These are phyloP conservation scores for Stentor roeselii DNA, from an alignment of 73 alveolate genomes.

Conservation along the genomic window DNA sequence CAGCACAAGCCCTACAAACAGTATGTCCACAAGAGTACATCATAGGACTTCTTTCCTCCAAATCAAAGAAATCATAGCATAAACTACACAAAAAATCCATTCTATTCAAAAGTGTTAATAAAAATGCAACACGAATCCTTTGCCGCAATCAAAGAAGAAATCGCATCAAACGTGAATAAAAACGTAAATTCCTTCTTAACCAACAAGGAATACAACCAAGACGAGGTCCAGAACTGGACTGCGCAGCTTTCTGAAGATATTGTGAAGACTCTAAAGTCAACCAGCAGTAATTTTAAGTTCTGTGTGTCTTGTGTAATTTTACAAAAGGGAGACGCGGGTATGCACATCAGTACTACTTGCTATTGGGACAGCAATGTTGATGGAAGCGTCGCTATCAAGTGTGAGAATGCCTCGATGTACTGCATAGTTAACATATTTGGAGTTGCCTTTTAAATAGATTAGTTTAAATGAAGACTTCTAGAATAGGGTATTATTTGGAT, in stretches of 20 bases:
- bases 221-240: constrained; percentile 72
- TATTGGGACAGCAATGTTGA: constrained; percentile 67
- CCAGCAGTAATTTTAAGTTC: constrained; percentile 60
- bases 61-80: background rate
- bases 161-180: constrained; percentile 37
- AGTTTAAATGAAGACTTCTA: too few relatives aligned
- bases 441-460: constrained; percentile 60
- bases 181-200: constrained; percentile 45
- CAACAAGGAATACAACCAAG: constrained; percentile 53
- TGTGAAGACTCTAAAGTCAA: constrained; percentile 45
- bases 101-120: too few relatives aligned
- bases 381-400: constrained; percentile 57
- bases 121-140: constrained; percentile 26
- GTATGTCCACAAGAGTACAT: background rate
- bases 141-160: constrained; percentile 58
- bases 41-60: background rate
- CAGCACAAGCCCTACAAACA: background rate
- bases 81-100: too few relatives aligned
- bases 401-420: constrained; percentile 58
- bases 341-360: constrained; percentile 57
- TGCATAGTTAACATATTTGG: constrained; percentile 64
- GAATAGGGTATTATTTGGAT: too few relatives aligned
- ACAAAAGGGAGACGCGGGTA: constrained; percentile 65
- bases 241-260: constrained; percentile 66
- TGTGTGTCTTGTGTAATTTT: constrained; percentile 48